These are phyloP conservation scores for Pelargonium nanum DNA, from an alignment of 345 rosid species.

Conservation along the genomic window DNA sequence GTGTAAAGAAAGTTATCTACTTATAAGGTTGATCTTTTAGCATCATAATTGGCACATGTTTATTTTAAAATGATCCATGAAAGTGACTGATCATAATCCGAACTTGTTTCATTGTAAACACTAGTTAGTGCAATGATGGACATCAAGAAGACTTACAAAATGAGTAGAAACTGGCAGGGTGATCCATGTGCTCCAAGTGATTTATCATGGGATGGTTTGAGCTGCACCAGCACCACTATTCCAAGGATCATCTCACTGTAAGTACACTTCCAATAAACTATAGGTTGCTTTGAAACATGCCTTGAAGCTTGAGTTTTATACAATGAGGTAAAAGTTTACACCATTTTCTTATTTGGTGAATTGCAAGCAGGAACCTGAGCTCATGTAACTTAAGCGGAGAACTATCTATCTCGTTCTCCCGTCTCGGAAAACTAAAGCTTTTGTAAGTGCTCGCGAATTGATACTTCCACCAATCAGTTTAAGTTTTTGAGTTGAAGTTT, in stretches of 20 bases:
- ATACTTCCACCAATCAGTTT: background rate
- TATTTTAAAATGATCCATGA: background rate
- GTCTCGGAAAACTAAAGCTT: conserved; percentile 13
- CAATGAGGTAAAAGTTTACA: background rate
- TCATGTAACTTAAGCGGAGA: conserved; percentile 22
- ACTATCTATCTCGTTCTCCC: conserved; percentile 9
- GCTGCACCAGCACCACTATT: conserved; percentile 7
- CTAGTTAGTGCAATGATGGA: conserved; percentile 14
- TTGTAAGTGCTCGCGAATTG: conserved; percentile 15
- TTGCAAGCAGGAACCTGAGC: conserved; percentile 19
- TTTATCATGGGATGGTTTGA: conserved; percentile 15
- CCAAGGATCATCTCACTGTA: conserved; percentile 30
- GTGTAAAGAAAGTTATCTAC: no score
- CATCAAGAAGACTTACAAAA: conserved; percentile 7
- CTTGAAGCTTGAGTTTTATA: background rate
- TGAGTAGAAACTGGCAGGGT: conserved; percentile 19
- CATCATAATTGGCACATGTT: background rate
- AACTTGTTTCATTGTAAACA: background rate
- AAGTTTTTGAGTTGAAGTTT: background rate
- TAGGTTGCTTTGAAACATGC: background rate
- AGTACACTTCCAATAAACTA: conserved; percentile 4
- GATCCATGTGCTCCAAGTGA: conserved; percentile 21
- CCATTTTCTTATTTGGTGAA: background rate
- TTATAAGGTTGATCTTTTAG: no score
- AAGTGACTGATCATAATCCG: background rate